Evolutionary conservation across 768 basidiomycete genomes (phyloP).

Genomic region (Boletus insuetus): DNA sequence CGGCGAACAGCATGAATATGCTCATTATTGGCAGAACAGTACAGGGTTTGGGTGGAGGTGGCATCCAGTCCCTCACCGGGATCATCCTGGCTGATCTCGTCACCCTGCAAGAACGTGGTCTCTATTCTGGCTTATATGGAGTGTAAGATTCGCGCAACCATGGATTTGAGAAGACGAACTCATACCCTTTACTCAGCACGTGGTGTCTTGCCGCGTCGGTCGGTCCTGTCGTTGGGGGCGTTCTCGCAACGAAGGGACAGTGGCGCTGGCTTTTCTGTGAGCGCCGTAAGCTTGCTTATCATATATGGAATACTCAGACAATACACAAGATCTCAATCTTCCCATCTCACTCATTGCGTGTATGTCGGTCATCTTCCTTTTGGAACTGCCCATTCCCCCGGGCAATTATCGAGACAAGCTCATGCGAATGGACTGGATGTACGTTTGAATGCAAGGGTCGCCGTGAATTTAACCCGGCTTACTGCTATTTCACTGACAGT

Average conservation of each 20-base stretch:
- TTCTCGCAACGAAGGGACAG: slow-evolving; percentile 27
- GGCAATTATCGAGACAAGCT: slow-evolving; percentile 36
- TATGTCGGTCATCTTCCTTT: slow-evolving; percentile 27
- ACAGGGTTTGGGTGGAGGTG: slow-evolving; percentile 42
- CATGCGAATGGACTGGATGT: slow-evolving; percentile 44
- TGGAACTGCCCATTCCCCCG: slow-evolving; percentile 34
- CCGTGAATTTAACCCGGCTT: background rate
- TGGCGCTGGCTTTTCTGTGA: slow-evolving; percentile 46
- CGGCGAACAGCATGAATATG: slow-evolving; percentile 39
- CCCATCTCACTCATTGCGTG: slow-evolving; percentile 35
- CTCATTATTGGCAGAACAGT: slow-evolving; percentile 43
- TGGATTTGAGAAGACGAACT: background rate
- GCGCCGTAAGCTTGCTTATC: background rate
- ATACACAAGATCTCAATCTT: slow-evolving; percentile 37
- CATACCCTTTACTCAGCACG: slow-evolving; percentile 6
- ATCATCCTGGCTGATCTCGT: slow-evolving; percentile 49
- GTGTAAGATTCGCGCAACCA: slow-evolving; percentile 22
- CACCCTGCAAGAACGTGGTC: slow-evolving; percentile 43
- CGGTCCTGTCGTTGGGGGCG: slow-evolving; percentile 38
- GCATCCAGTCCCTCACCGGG: slow-evolving; percentile 35
- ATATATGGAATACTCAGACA: background rate
- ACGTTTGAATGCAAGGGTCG: slow-evolving; percentile 6
- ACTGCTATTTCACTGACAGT: slow-evolving; percentile 16
- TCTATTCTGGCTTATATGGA: slow-evolving; percentile 36
- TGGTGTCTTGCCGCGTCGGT: slow-evolving; percentile 37